Evolutionary conservation across 805 yeast species (phyloP).

Genomic region (Wickerhamomyces subpelliculosus): DNA sequence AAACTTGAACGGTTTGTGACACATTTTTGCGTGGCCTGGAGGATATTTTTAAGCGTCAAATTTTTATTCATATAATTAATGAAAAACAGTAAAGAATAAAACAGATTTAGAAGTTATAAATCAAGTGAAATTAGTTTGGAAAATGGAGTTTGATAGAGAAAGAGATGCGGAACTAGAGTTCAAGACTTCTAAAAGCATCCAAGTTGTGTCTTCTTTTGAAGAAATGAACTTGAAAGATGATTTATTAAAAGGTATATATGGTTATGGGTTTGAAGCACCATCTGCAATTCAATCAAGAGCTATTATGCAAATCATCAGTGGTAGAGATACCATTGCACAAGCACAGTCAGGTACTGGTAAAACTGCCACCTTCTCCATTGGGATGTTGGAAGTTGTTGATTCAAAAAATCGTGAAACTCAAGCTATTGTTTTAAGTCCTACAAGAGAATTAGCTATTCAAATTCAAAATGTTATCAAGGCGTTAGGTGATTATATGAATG

Average conservation of each 20-base stretch:
- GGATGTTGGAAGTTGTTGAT: constrained; percentile 84
- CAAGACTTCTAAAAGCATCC: constrained; percentile 49
- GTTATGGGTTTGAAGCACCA: constrained; percentile 93
- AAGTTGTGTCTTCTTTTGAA: constrained; percentile 59
- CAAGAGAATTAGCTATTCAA: constrained; percentile 93
- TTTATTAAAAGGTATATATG: constrained; percentile 60
- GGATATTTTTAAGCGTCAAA: too few species aligned
- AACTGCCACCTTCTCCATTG: constrained; percentile 96
- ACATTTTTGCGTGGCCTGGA: too few species aligned
- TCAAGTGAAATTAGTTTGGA: neutral
- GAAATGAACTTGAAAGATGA: constrained; percentile 69
- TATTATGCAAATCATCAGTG: constrained; percentile 87
- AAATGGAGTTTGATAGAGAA: constrained; percentile 55
- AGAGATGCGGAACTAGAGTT: constrained; percentile 55
- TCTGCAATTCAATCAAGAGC: constrained; percentile 98
- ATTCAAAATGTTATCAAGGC: constrained; percentile 83
- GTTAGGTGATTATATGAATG: constrained; percentile 82
- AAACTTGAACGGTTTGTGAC: too few species aligned
- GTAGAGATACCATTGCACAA: constrained; percentile 95
- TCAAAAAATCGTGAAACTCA: constrained; percentile 68
- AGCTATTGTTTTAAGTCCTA: constrained; percentile 89
- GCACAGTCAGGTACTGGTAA: constrained; percentile 99
- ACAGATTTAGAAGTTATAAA: neutral
- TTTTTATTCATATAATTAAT: too few species aligned
- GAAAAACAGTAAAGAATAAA: too few species aligned